These are phyloP conservation scores for Penicillium janthinellum DNA, from an alignment of 2,329 filamentous ascomycete genomes.

Conservation along the genomic window DNA sequence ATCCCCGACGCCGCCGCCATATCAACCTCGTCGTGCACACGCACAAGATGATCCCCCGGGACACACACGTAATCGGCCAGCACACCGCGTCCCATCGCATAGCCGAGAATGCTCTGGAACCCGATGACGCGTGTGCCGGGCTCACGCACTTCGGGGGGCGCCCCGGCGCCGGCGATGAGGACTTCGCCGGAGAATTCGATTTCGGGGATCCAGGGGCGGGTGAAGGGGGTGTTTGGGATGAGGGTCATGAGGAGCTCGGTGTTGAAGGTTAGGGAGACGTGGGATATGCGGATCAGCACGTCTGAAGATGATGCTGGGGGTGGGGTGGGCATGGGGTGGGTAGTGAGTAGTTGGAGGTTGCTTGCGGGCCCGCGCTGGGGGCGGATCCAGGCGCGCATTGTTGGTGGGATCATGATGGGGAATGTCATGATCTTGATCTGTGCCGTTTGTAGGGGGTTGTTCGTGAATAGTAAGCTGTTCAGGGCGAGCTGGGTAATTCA, in stretches of 20 bases:
- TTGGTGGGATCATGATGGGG: neutral
- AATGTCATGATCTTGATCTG: neutral
- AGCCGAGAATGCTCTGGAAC: conserved; percentile 11
- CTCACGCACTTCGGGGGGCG: conserved; percentile 17
- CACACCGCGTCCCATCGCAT: conserved; percentile 12
- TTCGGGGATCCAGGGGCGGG: conserved; percentile 17
- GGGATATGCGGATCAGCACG: conserved; percentile 22
- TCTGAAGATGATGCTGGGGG: conserved; percentile 16
- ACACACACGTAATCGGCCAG: conserved; percentile 17
- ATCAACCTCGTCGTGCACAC: conserved; percentile 4
- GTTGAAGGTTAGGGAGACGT: conserved; percentile 21
- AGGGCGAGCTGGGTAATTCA: neutral
- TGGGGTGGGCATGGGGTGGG: conserved; percentile 12
- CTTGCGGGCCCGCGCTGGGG: conserved; percentile 4
- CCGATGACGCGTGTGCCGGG: conserved; percentile 16
- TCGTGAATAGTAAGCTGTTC: neutral
- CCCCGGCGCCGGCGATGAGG: conserved; percentile 15
- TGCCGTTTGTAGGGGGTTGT: neutral
- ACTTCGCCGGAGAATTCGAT: conserved; percentile 23
- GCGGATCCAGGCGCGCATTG: conserved; percentile 18
- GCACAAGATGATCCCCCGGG: conserved; percentile 8
- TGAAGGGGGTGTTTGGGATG: conserved; percentile 16
- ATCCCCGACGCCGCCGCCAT: conserved; percentile 21
- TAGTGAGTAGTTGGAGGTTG: conserved; percentile 7
- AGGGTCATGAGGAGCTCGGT: conserved; percentile 9